Base-by-base conservation (phyloP, 2,329 filamentous ascomycete species). In the Xylaria sp. region DNA sequence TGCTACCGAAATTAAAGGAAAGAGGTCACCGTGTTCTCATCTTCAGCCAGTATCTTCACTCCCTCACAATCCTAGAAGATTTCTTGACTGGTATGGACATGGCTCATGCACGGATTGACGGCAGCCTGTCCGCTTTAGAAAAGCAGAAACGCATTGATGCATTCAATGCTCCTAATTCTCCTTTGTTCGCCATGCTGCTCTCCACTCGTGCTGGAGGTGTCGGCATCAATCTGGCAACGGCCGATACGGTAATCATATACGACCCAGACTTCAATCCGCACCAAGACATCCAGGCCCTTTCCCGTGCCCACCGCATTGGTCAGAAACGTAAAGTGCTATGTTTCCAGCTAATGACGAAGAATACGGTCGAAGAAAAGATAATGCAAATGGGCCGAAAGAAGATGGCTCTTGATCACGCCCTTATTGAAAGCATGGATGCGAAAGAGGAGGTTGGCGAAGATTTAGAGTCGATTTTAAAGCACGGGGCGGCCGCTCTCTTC, bases 231-330 rank as follows among this genome's bases (percentile, higher is more conserved):
- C 86, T 99, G 65, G 96, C 96, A 0, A 97, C 94, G 8, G 96
- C 96, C 2, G 96, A 99, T 77, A 99, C 96, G 0, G 97, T 99
- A 70, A 98, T 99, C 73, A 98, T 99, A 73, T 89, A 98, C 73
- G 94, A 99, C 75, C 94, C 94, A 0, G 96, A 99, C 78, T 98
- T 97, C 84, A 99, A 99, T 71, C 96, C 96, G 0, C 96, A 99
- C 77, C 96, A 99, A 80, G 97, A 99, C 76, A 92, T 99, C 50
- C 96, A 99, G 80, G 96, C 96, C 0, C 86, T 99, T 37, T 97
- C 95, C 37, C 90, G 97, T 73, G 96, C 95, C 20, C 96, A 99
- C 80, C 91, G 96, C 32, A 98, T 99, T 72, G 97, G 97, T 0
- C 97, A 99, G 81, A 94, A 94, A 80, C 94, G 96, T 74, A 98